Evolutionary conservation across 1,284 basidiomycete genomes (phyloP).

Genomic region (Phylloporus sp.): DNA sequence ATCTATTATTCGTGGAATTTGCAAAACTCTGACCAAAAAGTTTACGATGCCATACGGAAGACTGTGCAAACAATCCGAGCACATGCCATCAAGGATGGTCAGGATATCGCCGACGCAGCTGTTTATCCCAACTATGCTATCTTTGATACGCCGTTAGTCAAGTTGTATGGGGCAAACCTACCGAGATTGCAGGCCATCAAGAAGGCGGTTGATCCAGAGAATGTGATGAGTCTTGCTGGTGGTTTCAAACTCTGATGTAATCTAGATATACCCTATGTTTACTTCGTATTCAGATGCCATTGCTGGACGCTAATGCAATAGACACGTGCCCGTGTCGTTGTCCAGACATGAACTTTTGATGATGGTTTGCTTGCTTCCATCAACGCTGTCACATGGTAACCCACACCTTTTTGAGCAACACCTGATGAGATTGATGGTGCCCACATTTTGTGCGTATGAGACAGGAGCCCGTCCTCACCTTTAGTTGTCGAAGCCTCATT

Average conservation of each 20-base stretch:
- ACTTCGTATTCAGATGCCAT: too few relatives aligned
- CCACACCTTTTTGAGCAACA: too few relatives aligned
- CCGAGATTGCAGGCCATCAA: neutral
- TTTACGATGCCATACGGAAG: conserved; percentile 44
- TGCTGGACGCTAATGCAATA: too few relatives aligned
- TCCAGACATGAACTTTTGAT: too few relatives aligned
- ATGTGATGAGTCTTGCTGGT: conserved; percentile 59
- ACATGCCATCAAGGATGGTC: neutral
- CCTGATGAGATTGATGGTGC: too few relatives aligned
- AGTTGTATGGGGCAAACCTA: neutral
- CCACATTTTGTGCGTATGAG: too few relatives aligned
- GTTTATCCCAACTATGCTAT: conserved; percentile 58
- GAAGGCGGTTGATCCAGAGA: conserved; percentile 42
- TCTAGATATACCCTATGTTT: too few relatives aligned
- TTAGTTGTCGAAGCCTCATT: too few relatives aligned
- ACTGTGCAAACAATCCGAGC: conserved; percentile 42
- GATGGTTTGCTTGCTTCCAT: too few relatives aligned
- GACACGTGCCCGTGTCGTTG: too few relatives aligned
- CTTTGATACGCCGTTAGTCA: neutral
- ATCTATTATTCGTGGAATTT: conserved; percentile 51
- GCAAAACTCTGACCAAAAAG: conserved; percentile 39
- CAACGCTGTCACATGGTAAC: too few relatives aligned
- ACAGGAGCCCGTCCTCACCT: too few relatives aligned
- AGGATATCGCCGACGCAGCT: conserved; percentile 39
- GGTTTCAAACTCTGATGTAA: conserved; percentile 39